Evolutionary conservation across 805 yeast species (phyloP), one percentile per base, ranked within the genome.

Genomic region (Crinitomyces ghanaensis): DNA sequence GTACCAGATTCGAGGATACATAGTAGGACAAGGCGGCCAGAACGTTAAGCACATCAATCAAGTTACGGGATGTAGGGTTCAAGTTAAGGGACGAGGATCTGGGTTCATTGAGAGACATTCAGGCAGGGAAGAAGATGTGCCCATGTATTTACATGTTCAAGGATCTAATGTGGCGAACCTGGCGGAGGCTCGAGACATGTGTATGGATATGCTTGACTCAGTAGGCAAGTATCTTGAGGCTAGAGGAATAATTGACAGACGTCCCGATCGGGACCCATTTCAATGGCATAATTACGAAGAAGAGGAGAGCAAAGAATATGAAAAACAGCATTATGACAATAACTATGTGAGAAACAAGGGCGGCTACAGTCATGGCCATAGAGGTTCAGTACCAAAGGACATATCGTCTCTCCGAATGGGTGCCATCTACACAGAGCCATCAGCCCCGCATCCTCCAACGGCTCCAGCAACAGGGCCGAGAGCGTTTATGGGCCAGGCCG

Each of bases 41-140:
- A 55, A 56, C 35, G 50, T 56, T 15, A 56, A 57, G 44, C 62
- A 56, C 39, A 57, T 56, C 22, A 49, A 46, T 30, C 29, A 34
- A 22, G 56, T 47, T 25, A 51, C 62, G 2, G 54, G 50, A 6
- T 39, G 49, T 27, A 41, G 50, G 6, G 53, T 56, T n/a, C 56
- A 51, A 33, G 43, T 56, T 28, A 56, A 53, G 39, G 62, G 62
- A 7, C 38, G 45, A 12, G 58, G 58, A n/a, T 52, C 59, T 5
- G 56, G 54, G 12, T 56, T 45, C 34, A 35, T 53, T 30, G 61
- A 56, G 22, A 40, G 44, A 21, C 34, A 42, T 12, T 51, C 57
- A 15, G 51, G 49, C 11, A 32, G 32, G 6, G 61, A 56, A 34
- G 47, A 45, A 15, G 57, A 55, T 29, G 50, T 43, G 23, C 57